Evolutionary conservation across 371 early-diverging fungal genomes (phyloP), one percentile per base, ranked within the genome.

Genomic region (Capniomyces stellatus): DNA sequence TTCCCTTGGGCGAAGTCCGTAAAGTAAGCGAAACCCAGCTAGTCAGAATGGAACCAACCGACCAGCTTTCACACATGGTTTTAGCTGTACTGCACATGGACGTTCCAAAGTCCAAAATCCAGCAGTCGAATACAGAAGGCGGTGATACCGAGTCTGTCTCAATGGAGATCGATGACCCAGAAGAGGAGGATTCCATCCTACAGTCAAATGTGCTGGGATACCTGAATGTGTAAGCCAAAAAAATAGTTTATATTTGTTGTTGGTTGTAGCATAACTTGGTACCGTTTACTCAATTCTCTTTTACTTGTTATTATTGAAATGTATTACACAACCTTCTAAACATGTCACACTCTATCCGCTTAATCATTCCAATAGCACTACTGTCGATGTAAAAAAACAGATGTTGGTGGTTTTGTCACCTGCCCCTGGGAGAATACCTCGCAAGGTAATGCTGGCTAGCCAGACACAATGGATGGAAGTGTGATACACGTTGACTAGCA

Each of bases 1-100:
- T 96, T 43, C 94, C 97, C 0, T 63, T 93, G 27, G 97, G 95
- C 3, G 80, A 79, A 71, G 87, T 82, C 21, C 76, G 85, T 27
- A 80, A 77, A 47, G 64, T 77, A 2, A 77, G 79, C 19, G 89
- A 88, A 59, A 84, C 86, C 2, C 76, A 80, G 46, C 65, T 90
- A 2, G 75, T 86, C 12, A 76, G 76, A 50, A 82, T 96, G 0
- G 89, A 87, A n/a, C 77, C 80, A 0, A 77, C 79, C 35, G 87
- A 86, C 41, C 78, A 82, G 52, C 69, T 94, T 51, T 57, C 83
- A n/a, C 89, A 94, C 52, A 85, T 88, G 0, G 74, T 96, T 0
- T 55, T 96, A 47, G 89, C 90, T 0, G 79, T 96, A 1, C 74
- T 86, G 1, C 78, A 75, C 42, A 64, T 61, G 56, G 59, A 29